phyloP scores from a whole-genome alignment of 352 stramenopile species.

The Pythium graminicola region DNA sequence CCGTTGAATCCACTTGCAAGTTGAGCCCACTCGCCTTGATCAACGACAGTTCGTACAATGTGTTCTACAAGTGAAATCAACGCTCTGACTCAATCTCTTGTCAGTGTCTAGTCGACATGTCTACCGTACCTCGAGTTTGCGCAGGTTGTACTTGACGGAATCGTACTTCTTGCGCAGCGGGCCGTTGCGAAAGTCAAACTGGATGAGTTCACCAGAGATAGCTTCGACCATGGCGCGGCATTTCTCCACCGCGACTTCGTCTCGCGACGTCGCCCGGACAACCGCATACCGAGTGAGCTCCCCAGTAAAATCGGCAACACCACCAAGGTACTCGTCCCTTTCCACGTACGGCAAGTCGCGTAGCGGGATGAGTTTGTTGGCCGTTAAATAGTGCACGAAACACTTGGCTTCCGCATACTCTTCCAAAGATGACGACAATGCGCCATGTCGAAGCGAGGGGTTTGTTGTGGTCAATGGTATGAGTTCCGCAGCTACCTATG shows the following conservation, averaged over 20 bases:
- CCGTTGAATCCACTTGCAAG: constrained; percentile 32
- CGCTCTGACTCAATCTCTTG: too few species aligned
- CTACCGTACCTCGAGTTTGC: constrained; percentile 78
- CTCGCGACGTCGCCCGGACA: constrained; percentile 81
- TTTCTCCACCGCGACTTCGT: constrained; percentile 71
- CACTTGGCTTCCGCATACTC: constrained; percentile 93
- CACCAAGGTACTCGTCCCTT: constrained; percentile 92
- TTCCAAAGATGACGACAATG: constrained; percentile 85
- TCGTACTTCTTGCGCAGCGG: constrained; percentile 91
- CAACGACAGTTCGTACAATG: constrained; percentile 92
- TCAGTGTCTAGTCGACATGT: too few species aligned
- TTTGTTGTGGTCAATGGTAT: constrained; percentile 76
- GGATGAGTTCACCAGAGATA: constrained; percentile 85
- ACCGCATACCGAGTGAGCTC: constrained; percentile 88
- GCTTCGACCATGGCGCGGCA: constrained; percentile 81
- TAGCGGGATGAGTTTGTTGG: constrained; percentile 48
- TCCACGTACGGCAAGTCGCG: constrained; percentile 45
- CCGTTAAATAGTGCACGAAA: constrained; percentile 82
- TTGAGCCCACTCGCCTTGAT: constrained; percentile 54
- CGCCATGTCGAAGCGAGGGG: constrained; percentile 70
- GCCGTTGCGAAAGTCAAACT: constrained; percentile 95
- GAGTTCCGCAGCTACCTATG: constrained; percentile 65
- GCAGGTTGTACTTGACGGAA: constrained; percentile 93
- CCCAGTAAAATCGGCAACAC: constrained; percentile 92
- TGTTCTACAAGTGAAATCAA: constrained; percentile 79